Base-by-base conservation (phyloP, 2,329 filamentous ascomycete genomes). In the Epichloe sibirici region DNA sequence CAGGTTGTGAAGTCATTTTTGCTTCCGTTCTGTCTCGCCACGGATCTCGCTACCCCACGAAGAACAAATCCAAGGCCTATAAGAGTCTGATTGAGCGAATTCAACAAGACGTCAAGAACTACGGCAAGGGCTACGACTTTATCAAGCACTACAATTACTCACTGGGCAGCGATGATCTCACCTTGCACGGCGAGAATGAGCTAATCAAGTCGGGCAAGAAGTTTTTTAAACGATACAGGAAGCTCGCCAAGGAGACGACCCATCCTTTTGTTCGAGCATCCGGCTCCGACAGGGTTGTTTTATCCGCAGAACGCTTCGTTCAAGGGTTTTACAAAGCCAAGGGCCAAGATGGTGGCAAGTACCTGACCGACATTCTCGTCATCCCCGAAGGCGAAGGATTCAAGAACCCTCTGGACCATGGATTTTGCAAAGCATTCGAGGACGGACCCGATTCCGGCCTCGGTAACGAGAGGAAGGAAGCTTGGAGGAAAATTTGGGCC, bases 401-500 rank as follows among this genome's bases (percentile, higher is more conserved):
- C 59, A 95, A 95, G 71, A 95, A 95, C 68, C 90, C 88, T 0
- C 76, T 96, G 25, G 83, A 84, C 58, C 86, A 91, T 63, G 78
- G 79, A 37, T 73, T 79, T 9, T 96, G 90, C 66, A 75, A 75
- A 3, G 72, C 71, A 0, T 95, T 94, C 59, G 85, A 90, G 61
- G 64, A 76, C 0, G 82, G 79, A 1, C 68, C 72, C 11, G 67
- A 73, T 52, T 72, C 73, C 5, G 64, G 69, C 2, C 67, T 78
- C 4, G 78, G 76, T 17, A 61, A 69, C 25, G 64, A 67, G 2
- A 77, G 79, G 0, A 78, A 85, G 63, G 63, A 64, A 0, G 66
- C 66, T 2, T 95, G 84, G 78, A 72, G 73, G 0, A 68, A 74
- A 5, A 71, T 77, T 5, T 94, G 93, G 63, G 74, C 81, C 1